Percentiles rank a stretch among this genome's conserved stretches.
Conservation (phyloP, 768 basidiomycete genomes). For the Boletus huronensis region DNA sequence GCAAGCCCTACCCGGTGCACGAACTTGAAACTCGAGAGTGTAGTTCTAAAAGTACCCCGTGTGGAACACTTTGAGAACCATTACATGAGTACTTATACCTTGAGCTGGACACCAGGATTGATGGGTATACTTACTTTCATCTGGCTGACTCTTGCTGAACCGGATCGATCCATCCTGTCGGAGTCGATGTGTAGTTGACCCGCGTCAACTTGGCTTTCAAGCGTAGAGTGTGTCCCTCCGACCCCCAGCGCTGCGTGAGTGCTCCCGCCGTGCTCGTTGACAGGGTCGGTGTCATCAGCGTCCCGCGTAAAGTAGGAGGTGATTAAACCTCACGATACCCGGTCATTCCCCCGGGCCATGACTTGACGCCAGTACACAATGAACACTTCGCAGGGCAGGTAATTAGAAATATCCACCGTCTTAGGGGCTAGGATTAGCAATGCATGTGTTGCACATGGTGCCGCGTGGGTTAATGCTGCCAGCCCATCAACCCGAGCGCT, state of each 20-base stretch:
- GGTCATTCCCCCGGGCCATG: not conserved
- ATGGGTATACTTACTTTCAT: too few relatives aligned
- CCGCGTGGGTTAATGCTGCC: not conserved
- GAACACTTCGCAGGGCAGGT: not conserved
- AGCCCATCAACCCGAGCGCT: too few relatives aligned
- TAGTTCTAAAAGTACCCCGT: not conserved
- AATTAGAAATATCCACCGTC: not conserved
- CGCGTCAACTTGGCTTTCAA: not conserved
- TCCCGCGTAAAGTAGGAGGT: not conserved
- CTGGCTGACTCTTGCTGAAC: not conserved
- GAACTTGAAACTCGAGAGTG: not conserved
- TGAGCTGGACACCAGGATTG: not conserved
- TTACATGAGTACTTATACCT: not conserved
- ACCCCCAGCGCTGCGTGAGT: not conserved
- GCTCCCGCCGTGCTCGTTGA: not conserved
- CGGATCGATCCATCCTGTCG: not conserved
- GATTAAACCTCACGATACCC: not conserved
- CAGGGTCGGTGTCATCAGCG: not conserved
- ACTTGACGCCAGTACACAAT: not conserved
- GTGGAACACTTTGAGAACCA: not conserved
- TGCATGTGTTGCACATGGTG: not conserved
- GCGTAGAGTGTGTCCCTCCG: not conserved
- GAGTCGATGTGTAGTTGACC: not conserved
- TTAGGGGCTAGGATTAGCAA: not conserved
- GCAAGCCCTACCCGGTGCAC: not conserved